Evolutionary conservation across 2,329 filamentous ascomycete species (phyloP).

Genomic region (Lasiodiplodia gonubiensis): DNA sequence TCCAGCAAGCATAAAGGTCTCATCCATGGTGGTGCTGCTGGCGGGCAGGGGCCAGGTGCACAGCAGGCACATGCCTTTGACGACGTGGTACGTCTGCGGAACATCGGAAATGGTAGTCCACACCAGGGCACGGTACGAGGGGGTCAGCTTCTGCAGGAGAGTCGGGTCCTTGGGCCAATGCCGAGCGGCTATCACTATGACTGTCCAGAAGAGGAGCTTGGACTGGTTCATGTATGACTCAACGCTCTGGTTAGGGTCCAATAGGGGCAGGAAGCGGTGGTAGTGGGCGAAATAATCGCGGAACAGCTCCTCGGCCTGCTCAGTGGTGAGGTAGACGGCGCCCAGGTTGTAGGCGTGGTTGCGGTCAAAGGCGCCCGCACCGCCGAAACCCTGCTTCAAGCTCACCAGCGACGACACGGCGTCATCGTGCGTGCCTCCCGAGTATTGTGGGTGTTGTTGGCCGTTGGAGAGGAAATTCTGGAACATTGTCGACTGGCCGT

Average conservation of each 20-base stretch:
- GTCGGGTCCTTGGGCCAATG: conserved; percentile 69
- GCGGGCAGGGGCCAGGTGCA: conserved; percentile 84
- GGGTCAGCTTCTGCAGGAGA: conserved; percentile 70
- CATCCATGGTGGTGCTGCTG: conserved; percentile 79
- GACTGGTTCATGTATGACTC: conserved; percentile 78
- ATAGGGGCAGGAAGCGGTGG: conserved; percentile 78
- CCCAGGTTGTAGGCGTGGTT: conserved; percentile 27
- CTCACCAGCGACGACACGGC: conserved; percentile 29
- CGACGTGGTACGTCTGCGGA: conserved; percentile 78
- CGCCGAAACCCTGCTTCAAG: conserved; percentile 28
- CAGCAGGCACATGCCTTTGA: conserved; percentile 79
- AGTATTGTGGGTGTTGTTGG: conserved; percentile 32
- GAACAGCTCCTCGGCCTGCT: conserved; percentile 64
- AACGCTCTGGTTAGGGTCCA: conserved; percentile 68
- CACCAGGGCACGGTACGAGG: conserved; percentile 70
- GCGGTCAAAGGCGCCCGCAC: conserved; percentile 20
- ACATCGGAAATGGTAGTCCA: conserved; percentile 80
- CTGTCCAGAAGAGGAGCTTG: conserved; percentile 83
- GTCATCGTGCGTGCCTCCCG: conserved; percentile 32
- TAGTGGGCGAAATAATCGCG: conserved; percentile 76
- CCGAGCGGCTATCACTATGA: conserved; percentile 75
- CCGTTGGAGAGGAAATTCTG: conserved; percentile 19
- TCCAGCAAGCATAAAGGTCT: conserved; percentile 80
- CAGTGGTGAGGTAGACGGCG: conserved; percentile 33
- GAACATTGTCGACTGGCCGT: conserved; percentile 27